Evolutionary conservation across 208 protist species (phyloP).

Genomic region (Leishmania braziliensis): DNA sequence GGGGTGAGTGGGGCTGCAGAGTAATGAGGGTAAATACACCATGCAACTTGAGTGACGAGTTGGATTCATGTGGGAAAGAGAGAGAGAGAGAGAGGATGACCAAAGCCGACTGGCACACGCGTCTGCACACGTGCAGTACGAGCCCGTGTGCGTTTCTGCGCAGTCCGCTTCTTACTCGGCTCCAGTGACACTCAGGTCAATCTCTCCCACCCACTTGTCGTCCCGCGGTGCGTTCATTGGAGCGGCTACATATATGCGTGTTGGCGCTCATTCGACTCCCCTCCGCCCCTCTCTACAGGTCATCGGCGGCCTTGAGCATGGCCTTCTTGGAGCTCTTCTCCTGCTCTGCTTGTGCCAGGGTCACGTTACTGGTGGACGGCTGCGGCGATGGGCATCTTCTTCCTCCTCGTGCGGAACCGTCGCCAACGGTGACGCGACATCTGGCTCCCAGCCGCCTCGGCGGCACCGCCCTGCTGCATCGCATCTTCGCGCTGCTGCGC

Average conservation of each 20-base stretch:
- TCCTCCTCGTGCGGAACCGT: not conserved
- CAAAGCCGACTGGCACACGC: not conserved
- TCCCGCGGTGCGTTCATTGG: not conserved
- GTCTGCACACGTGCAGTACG: not conserved
- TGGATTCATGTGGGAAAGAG: not conserved
- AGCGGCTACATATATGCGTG: not conserved
- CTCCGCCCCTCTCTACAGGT: not conserved
- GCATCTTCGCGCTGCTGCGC: conserved; percentile 6
- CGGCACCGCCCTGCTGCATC: not conserved
- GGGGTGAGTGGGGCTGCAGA: not conserved
- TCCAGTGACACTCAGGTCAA: not conserved
- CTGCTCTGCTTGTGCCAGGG: not conserved
- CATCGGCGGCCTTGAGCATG: conserved; percentile 8
- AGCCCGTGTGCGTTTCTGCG: not conserved
- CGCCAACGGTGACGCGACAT: not conserved
- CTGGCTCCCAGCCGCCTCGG: not conserved
- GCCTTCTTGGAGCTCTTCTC: conserved; percentile 21
- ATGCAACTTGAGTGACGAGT: not conserved
- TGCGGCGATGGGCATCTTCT: not conserved
- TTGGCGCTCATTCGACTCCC: conserved; percentile 3
- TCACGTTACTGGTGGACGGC: not conserved
- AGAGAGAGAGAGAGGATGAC: not conserved
- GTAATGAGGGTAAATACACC: not conserved
- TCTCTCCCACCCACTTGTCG: not conserved
- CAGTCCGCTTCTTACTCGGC: not conserved